Percentiles rank a stretch among this genome's conserved stretches.
Evolutionary conservation across 2,329 filamentous ascomycete genomes (phyloP).

Genomic region (Fusarium sp.): DNA sequence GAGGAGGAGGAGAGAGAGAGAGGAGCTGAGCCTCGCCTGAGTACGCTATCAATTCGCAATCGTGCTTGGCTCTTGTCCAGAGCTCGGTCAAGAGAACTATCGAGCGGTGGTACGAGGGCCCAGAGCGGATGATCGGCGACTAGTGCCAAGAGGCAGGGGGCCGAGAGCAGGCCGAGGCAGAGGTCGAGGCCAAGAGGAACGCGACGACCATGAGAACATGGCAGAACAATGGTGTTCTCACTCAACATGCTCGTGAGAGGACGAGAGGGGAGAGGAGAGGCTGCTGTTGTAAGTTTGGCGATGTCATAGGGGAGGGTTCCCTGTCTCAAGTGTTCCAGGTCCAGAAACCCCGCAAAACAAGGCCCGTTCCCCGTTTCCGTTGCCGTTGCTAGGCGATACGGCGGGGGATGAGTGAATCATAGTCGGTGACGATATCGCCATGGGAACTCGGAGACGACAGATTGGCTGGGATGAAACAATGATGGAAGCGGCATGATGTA

Average conservation of each 20-base stretch:
- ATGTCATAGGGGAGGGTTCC: too few species aligned
- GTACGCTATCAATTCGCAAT: too few species aligned
- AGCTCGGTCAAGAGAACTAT: too few species aligned
- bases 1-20: neutral
- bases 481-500: constrained; percentile 32
- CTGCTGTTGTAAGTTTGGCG: too few species aligned
- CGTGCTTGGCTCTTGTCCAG: too few species aligned
- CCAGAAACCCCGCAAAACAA: constrained; percentile 29
- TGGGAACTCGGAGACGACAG: constrained; percentile 13
- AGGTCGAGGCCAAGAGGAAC: constrained; percentile 40
- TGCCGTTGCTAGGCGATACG: constrained; percentile 21
- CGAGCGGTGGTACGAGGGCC: constrained; percentile 1
- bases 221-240: neutral
- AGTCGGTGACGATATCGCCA: constrained; percentile 12
- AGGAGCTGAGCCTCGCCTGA: neutral
- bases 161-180: constrained; percentile 34
- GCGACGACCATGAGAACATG: constrained; percentile 21
- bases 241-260: neutral
- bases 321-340: too few species aligned
- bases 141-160: constrained; percentile 41
- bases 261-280: neutral
- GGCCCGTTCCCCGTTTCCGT: neutral
- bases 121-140: constrained; percentile 42
- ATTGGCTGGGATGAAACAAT: constrained; percentile 42
- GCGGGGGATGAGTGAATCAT: constrained; percentile 18